A percentile compares a stretch with the other conserved stretches of the same genome.
phyloP scores from a whole-genome alignment of 306 rosid genomes.

The Cucurbita moschata region DNA sequence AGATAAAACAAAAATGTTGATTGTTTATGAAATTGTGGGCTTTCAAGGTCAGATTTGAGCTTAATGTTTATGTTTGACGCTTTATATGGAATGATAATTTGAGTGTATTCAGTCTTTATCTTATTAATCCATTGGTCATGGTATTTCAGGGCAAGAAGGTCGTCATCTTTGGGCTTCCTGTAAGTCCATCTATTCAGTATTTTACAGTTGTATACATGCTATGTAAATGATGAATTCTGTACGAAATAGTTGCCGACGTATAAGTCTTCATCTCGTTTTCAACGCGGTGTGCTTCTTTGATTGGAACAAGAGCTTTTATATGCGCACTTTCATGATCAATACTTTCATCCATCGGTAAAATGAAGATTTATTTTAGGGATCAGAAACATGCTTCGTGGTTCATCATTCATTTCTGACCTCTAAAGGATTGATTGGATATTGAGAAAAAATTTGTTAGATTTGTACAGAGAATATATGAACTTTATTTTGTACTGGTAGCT shows the following conservation, averaged over 20 bases:
- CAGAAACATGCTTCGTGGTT: background rate
- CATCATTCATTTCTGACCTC: background rate
- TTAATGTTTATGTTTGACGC: background rate
- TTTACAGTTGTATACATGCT: background rate
- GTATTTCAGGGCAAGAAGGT: constrained; percentile 63
- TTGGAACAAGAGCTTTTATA: background rate
- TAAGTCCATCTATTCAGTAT: constrained; percentile 22
- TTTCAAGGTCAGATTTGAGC: background rate
- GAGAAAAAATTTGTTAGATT: background rate
- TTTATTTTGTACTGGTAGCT: background rate
- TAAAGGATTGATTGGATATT: background rate
- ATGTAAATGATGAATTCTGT: background rate
- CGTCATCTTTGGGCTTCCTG: constrained; percentile 92
- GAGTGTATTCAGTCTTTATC: background rate
- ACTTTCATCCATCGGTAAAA: background rate
- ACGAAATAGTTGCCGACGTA: background rate
- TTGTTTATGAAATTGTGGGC: background rate
- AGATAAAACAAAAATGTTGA: background rate
- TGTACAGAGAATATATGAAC: background rate
- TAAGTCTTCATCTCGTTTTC: background rate
- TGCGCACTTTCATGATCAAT: background rate
- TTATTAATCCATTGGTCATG: background rate
- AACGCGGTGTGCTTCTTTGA: background rate
- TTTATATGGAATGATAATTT: background rate
- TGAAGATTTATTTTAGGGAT: background rate